These are phyloP conservation scores for Talaromyces adpressus DNA, from an alignment of 495 filamentous ascomycete genomes.

Conservation along the genomic window DNA sequence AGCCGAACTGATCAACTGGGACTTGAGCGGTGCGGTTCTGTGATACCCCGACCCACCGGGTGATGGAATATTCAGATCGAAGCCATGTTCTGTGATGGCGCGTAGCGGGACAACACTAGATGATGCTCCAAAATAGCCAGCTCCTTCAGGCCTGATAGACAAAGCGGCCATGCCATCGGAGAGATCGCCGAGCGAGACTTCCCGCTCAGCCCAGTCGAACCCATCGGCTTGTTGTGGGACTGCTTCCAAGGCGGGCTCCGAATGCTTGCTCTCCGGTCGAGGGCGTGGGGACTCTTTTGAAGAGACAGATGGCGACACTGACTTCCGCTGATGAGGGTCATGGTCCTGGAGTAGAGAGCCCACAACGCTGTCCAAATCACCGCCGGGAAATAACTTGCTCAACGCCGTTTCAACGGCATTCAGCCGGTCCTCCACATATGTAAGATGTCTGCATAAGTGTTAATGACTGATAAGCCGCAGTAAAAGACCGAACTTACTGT, in stretches of 20 bases:
- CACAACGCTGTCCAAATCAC: conserved; percentile 40
- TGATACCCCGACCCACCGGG: conserved; percentile 16
- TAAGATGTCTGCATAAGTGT: conserved; percentile 33
- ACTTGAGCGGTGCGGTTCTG: conserved; percentile 12
- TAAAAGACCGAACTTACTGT: conserved; percentile 25
- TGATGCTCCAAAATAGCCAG: conserved; percentile 44
- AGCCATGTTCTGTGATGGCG: conserved; percentile 38
- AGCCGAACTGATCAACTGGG: conserved; percentile 24
- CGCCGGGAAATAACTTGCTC: conserved; percentile 36
- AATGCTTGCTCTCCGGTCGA: conserved; percentile 19
- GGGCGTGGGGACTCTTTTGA: conserved; percentile 35
- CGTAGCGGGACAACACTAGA: conserved; percentile 41
- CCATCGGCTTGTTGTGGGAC: conserved; percentile 44
- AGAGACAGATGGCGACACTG: conserved; percentile 15
- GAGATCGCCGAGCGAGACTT: conserved; percentile 35
- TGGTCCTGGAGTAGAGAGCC: conserved; percentile 37
- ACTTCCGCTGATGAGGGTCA: conserved; percentile 22
- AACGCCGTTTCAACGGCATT: conserved; percentile 38
- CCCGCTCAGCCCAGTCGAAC: conserved; percentile 46
- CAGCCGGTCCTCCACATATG: conserved; percentile 43
- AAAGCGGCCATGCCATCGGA: conserved; percentile 49
- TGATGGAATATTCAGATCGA: conserved; percentile 36
- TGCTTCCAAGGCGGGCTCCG: conserved; percentile 30
- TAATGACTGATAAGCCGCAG: neutral
- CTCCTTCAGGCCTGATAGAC: conserved; percentile 41